Conservation (phyloP, 2,329 filamentous ascomycete genomes). For the Sporothrix euskadiensis region DNA sequence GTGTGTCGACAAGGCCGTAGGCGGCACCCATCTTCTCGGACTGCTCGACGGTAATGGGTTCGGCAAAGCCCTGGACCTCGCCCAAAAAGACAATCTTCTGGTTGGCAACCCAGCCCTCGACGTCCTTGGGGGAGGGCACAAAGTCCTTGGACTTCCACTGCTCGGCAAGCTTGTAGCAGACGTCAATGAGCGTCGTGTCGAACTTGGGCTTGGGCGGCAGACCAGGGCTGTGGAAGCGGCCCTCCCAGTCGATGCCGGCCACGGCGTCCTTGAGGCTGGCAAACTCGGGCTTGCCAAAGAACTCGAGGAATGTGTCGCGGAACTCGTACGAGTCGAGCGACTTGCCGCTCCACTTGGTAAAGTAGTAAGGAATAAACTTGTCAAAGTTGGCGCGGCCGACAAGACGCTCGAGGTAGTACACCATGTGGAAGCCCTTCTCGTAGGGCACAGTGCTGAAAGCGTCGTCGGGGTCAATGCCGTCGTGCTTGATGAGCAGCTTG, state of each 20-base stretch:
- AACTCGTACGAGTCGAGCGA: slow-evolving; percentile 94
- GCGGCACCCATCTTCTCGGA: slow-evolving; percentile 70
- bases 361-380: slow-evolving; percentile 94
- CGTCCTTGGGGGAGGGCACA: slow-evolving; percentile 66
- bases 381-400: slow-evolving; percentile 87
- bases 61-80: slow-evolving; percentile 66
- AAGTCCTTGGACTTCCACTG: slow-evolving; percentile 70
- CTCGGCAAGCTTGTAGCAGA: slow-evolving; percentile 77
- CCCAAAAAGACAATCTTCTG: slow-evolving; percentile 92
- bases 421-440: slow-evolving; percentile 93
- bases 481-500: slow-evolving; percentile 82
- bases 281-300: slow-evolving; percentile 71
- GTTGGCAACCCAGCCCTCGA: slow-evolving; percentile 75
- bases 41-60: slow-evolving; percentile 63
- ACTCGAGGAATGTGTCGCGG: slow-evolving; percentile 81
- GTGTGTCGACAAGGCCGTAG: slow-evolving; percentile 72
- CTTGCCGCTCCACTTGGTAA: slow-evolving; percentile 78
- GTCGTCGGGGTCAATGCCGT: slow-evolving; percentile 91
- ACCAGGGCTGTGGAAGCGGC: slow-evolving; percentile 84
- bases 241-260: slow-evolving; percentile 81
- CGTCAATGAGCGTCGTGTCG: slow-evolving; percentile 82
- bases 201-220: slow-evolving; percentile 88
- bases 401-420: slow-evolving; percentile 85
- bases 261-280: slow-evolving; percentile 64
- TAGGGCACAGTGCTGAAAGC: slow-evolving; percentile 92